Base-by-base conservation (phyloP, 768 basidiomycete genomes). In the Suillus alpinus region DNA sequence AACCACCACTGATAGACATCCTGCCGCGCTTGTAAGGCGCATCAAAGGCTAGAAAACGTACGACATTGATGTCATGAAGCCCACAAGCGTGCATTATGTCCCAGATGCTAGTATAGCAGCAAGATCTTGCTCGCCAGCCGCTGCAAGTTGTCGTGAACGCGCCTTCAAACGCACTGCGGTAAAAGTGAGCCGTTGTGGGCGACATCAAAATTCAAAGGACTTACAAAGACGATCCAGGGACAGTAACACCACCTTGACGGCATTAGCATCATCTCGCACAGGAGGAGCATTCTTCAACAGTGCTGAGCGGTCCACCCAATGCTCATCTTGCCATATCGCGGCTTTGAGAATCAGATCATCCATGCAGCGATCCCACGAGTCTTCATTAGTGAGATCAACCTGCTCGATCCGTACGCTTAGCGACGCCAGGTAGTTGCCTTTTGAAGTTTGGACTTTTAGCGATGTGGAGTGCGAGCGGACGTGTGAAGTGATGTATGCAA, bases 331-430 rank as follows among this genome's bases (percentile, higher is more conserved):
- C 92, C 94, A 98, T 55, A 91, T 82, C 18, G 93, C 95, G 39
- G 94, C 91, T 68, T 91, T 89, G 47, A 98, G 82, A 61, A 99
- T 97, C 57, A 95, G 80, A 68, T 98, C 96, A 69, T 98, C 97
- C 92, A 97, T 95, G 62, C 83, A 93, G 41, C 89, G 82, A 50
- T 90, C 89, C 74, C 78, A 77, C 59, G 70, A 78, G 65, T 62
- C 67, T 64, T 76, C 75, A 34, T 76, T 75, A 26, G 81, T 69
- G 69, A 94, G 91, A 63, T 93, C 89, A 61, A 95, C 83, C 63
- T 89, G 84, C 72, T 98, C 96, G 0, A 86, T 87, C 26, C 94
- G 87, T 20, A 98, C 85, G 68, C 74, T 87, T 18, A 99, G 81
- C 41, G 89, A 89, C 0, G 84, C 80, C 4, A 99, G 81, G 71